Evolutionary conservation across 805 yeast species (phyloP), one percentile per base, ranked within the genome.

Genomic region (Starmerella apis): DNA sequence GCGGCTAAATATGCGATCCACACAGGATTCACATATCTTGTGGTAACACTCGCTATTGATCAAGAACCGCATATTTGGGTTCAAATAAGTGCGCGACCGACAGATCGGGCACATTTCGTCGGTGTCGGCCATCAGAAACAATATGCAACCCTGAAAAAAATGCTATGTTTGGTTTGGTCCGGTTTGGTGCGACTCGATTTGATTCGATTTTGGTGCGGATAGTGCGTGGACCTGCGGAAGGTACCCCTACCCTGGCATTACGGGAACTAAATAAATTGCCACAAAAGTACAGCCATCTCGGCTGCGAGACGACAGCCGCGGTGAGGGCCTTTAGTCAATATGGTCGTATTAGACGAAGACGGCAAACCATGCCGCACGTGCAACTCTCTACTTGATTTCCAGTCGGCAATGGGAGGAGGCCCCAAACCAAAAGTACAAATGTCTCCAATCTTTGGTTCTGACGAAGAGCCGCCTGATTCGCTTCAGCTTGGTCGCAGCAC

Each of bases 41-140:
- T 92, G 99, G 64, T 92, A 92, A 68, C 99, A 92, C 65, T 92
- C 98, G 0, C 97, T 95, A 61, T 92, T 92, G 56, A 92, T 87
- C 49, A 90, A 76, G 63, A 92, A 90, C 57, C 76, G 79, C 81
- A 92, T 83, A 59, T 88, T 86, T 23, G 97, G 97, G 41, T 95
- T 86, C 54, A 92, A 73, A 65, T 92, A 92, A 64, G 88, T 72
- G 67, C 90, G 95, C 43, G 96, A 86, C 68, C 90, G 86, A 73
- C 99, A 92, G 61, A 92, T 86, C 27, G 97, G 97, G 72, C 99
- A 92, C 79, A 88, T 83, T 65, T 86, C 95, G 49, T 59, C 65
- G 43, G 59, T 45, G 45, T 28, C 43, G 18, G 45, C 38, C 44
- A 23, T 35, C 11, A 8, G 8, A 9, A 9, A 27, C 30, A 9